Base-by-base conservation (phyloP, 306 rosid species). In the Cucurbita ficifolia region DNA sequence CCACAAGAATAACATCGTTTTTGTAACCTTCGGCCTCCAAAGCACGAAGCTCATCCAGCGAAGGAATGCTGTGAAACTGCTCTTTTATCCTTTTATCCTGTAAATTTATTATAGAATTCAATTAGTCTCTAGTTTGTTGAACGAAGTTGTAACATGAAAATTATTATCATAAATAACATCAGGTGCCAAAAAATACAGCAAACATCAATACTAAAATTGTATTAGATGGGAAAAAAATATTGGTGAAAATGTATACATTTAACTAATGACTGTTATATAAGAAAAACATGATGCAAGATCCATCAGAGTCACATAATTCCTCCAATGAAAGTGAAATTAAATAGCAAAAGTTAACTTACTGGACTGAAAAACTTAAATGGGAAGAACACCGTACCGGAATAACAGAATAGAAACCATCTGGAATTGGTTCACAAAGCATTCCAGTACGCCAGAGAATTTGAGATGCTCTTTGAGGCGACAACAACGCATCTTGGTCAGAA, bases 71-170 rank as follows among this genome's bases (percentile, higher is more conserved):
- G 78, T 89, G 86, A 82, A 87, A 94, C 78, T 76, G 87, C 70
- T 89, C 99, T 86, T 84, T 89, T 51, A 91, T 88, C 85, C 96
- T 84, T 79, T 88, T 89, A 76, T 94, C 97, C 99, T 94, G 89
- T 79, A 75, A 42, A 75, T 82, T 40, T 53, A 64, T 57, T 19
- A 75, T 24, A 43, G 17, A 48, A 59, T 35, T 59, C 58, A 59
- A 62, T 79, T 52, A 62, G 40, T 38, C 19, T 46, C 64, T 70
- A 59, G 55, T n/a, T 35, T 16, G 49, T 60, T 10, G 40, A 22
- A 60, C 13, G 24, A 38, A 53, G 10, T 53, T 19, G 56, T 10
- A 64, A 10, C 54, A 29, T 7, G 8, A 53, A 75, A 46, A 14
- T 14, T 16, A 29, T 22, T 33, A 46, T 13, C 38, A 46, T 14